Conservation (phyloP, 148 eudicot genomes). For the Limonium bicolor region DNA sequence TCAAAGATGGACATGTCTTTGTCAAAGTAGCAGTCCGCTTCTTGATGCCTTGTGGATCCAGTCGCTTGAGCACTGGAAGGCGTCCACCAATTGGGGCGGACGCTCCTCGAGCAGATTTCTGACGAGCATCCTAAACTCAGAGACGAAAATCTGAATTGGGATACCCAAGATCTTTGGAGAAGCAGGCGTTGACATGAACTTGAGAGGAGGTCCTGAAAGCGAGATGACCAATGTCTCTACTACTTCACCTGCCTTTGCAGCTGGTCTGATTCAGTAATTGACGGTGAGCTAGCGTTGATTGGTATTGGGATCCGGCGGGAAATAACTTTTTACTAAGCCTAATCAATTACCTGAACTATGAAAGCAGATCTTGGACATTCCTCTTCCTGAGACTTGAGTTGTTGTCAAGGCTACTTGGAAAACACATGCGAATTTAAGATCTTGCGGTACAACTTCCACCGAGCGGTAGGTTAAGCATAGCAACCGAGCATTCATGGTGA, state of each 20-base stretch:
- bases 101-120: constrained; percentile 15
- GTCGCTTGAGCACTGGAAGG: constrained; percentile 18
- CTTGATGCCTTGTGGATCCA: constrained; percentile 33
- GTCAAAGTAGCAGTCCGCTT: constrained; percentile 6
- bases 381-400: background rate
- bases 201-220: constrained; percentile 29
- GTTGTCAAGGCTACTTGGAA: constrained; percentile 11
- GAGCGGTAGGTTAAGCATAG: constrained; percentile 12
- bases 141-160: constrained; percentile 13
- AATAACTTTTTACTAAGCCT: no score
- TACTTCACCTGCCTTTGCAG: background rate
- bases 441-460: constrained; percentile 18
- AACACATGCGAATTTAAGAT: constrained; percentile 4
- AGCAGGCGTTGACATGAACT: constrained; percentile 23
- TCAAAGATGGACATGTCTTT: constrained; percentile 10
- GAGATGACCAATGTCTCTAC: constrained; percentile 31
- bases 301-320: no score
- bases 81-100: constrained; percentile 37
- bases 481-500: constrained; percentile 20
- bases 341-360: background rate
- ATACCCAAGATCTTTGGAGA: constrained; percentile 29
- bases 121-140: constrained; percentile 17
- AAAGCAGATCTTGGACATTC: background rate
- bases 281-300: no score
- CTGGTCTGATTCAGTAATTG: no score